Evolutionary conservation across 768 basidiomycete genomes (phyloP).

Genomic region (Melanogaster broomeanus): DNA sequence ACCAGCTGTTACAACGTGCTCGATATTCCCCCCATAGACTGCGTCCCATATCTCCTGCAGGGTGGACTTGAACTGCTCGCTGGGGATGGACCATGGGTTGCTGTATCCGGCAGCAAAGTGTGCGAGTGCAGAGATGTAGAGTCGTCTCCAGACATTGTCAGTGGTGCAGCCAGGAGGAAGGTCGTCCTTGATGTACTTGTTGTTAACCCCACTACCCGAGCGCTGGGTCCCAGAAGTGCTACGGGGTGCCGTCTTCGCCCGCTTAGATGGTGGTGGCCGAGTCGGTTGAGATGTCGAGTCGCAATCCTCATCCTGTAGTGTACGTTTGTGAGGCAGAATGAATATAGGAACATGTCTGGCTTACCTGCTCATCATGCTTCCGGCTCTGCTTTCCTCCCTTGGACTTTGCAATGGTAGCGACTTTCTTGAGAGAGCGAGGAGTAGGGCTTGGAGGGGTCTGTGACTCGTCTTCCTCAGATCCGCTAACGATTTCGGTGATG

Average conservation of each 20-base stretch:
- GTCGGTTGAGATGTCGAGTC: too few species aligned
- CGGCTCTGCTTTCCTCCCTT: too few species aligned
- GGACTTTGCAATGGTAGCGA: too few species aligned
- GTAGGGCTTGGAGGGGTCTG: neutral
- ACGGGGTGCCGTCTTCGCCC: too few species aligned
- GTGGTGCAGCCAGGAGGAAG: slow-evolving; percentile 1
- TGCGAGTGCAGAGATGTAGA: slow-evolving; percentile 4
- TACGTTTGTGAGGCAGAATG: too few species aligned
- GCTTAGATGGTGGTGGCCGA: too few species aligned
- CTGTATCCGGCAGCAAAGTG: neutral
- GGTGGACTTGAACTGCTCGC: neutral
- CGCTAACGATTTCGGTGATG: neutral
- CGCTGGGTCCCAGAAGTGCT: too few species aligned
- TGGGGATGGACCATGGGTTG: slow-evolving; percentile 3
- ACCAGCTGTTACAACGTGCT: neutral
- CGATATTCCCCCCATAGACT: slow-evolving; percentile 1
- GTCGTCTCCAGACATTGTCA: neutral
- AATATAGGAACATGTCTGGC: too few species aligned
- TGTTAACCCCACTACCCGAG: neutral
- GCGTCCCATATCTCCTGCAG: slow-evolving; percentile 8
- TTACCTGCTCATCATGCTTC: too few species aligned
- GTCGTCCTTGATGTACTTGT: slow-evolving; percentile 1
- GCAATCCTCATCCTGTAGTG: too few species aligned
- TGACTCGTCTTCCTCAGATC: neutral
- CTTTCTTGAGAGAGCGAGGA: too few species aligned